Conservation (phyloP, 441 rosid genomes). For the Pelargonium australe region DNA sequence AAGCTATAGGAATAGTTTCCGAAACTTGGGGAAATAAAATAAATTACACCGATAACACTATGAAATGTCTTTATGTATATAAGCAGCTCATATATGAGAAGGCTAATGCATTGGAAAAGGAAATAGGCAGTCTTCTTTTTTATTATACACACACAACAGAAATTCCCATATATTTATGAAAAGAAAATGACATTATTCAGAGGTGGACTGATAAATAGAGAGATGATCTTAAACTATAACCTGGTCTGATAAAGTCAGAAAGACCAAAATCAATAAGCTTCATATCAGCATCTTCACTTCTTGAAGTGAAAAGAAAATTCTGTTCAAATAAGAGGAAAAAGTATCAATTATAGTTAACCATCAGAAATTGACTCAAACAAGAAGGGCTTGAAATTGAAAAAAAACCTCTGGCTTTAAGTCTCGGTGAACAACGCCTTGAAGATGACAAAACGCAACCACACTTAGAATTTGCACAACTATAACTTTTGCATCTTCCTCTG, state of each 20-base stretch:
- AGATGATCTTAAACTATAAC: constrained; percentile 30
- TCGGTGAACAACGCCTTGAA: constrained; percentile 92
- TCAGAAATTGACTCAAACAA: background rate
- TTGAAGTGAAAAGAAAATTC: constrained; percentile 82
- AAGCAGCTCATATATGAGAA: background rate
- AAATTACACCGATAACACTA: background rate
- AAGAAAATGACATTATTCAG: background rate
- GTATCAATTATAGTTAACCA: constrained; percentile 5
- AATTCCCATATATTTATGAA: background rate
- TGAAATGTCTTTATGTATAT: background rate
- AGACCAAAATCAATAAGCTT: constrained; percentile 92
- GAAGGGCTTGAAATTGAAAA: constrained; percentile 4
- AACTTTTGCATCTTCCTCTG: constrained; percentile 82
- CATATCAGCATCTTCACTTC: constrained; percentile 70
- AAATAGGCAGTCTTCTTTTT: background rate
- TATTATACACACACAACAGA: background rate
- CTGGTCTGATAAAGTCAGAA: constrained; percentile 81
- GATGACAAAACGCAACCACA: constrained; percentile 88
- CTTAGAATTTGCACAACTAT: constrained; percentile 68
- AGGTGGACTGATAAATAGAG: constrained; percentile 13
- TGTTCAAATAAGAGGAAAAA: constrained; percentile 27
- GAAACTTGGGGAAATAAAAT: background rate
- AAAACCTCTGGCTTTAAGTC: constrained; percentile 90
- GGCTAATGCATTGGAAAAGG: background rate
- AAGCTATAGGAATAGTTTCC: background rate